These are phyloP conservation scores for Acer yangbiense DNA, from an alignment of 345 rosid genomes.

Conservation along the genomic window DNA sequence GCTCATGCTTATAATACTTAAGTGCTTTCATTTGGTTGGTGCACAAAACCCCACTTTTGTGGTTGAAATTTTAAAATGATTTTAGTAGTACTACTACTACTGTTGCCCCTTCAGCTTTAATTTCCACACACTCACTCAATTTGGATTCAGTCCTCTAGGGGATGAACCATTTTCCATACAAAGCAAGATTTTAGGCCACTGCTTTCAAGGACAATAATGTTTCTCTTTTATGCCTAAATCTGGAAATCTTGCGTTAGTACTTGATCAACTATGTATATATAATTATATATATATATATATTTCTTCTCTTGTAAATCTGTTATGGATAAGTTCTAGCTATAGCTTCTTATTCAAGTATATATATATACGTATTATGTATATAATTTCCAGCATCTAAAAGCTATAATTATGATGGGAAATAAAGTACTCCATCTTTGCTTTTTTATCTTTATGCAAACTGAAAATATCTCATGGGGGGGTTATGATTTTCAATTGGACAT, in stretches of 20 bases:
- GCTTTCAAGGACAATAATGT: slow-evolving; percentile 20
- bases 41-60: neutral
- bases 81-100: neutral
- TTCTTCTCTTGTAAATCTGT: too few species aligned
- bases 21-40: slow-evolving; percentile 39
- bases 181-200: slow-evolving; percentile 11
- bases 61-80: neutral
- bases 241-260: slow-evolving; percentile 2
- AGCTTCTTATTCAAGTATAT: neutral
- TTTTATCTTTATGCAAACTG: slow-evolving; percentile 8
- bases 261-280: too few species aligned
- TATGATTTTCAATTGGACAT: slow-evolving; percentile 4
- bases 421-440: slow-evolving; percentile 19
- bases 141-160: slow-evolving; percentile 16
- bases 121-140: neutral
- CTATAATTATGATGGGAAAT: slow-evolving; percentile 12
- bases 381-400: neutral
- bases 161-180: slow-evolving; percentile 41
- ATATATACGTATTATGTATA: too few species aligned
- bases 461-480: slow-evolving; percentile 10
- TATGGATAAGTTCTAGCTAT: neutral
- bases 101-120: neutral
- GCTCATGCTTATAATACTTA: neutral
- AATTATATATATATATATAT: too few species aligned
- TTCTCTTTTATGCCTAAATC: neutral